Conservation (phyloP, 805 yeast genomes). For the Candida silvicultrix region DNA sequence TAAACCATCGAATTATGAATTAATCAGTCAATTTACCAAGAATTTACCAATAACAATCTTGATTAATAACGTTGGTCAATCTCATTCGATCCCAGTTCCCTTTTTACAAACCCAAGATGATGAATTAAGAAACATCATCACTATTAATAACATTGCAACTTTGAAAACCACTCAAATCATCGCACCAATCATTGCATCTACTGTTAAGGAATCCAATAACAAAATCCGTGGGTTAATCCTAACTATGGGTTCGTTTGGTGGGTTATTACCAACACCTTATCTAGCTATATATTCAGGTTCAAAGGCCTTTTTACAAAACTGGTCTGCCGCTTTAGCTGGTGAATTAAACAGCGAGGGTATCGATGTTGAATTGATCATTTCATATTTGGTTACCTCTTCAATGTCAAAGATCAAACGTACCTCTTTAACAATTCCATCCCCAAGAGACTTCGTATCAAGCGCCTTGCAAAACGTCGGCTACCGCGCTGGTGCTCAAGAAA, state of each 20-base stretch:
- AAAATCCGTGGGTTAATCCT: conserved; percentile 64
- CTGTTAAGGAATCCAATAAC: conserved; percentile 35
- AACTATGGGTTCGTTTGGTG: conserved; percentile 97
- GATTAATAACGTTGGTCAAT: conserved; percentile 90
- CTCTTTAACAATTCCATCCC: conserved; percentile 72
- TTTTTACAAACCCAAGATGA: conserved; percentile 70
- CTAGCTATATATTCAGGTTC: conserved; percentile 95
- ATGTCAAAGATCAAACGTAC: conserved; percentile 90
- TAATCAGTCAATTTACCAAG: conserved; percentile 38
- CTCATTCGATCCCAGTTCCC: conserved; percentile 93
- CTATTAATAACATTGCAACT: conserved; percentile 81
- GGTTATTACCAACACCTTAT: conserved; percentile 85
- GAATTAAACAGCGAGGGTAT: conserved; percentile 65
- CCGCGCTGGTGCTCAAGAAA: conserved; percentile 88
- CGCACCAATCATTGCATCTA: conserved; percentile 58
- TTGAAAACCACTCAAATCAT: conserved; percentile 77
- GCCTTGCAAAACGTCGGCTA: conserved; percentile 68
- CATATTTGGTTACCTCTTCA: conserved; percentile 89
- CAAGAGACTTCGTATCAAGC: conserved; percentile 71
- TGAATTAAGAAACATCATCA: conserved; percentile 75
- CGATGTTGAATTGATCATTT: conserved; percentile 81
- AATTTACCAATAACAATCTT: conserved; percentile 64
- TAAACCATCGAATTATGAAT: conserved; percentile 45
- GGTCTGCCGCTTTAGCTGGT: conserved; percentile 87
- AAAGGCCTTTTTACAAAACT: conserved; percentile 87